Base-by-base conservation (phyloP, 2,329 filamentous ascomycete species). In the Alternaria gansuensis region DNA sequence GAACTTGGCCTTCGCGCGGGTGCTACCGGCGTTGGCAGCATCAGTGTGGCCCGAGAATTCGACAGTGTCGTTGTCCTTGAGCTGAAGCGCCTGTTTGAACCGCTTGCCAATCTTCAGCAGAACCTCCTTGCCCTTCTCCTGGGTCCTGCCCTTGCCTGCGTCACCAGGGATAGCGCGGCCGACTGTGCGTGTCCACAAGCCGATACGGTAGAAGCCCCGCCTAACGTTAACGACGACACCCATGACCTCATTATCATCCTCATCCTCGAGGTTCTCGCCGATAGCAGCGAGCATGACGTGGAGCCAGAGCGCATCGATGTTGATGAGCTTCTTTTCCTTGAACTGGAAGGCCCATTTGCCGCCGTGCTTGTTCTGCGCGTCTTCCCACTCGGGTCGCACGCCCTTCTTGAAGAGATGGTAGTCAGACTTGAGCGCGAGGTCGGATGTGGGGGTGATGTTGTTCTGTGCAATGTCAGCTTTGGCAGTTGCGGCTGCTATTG, bases 361-460 rank as follows among this genome's bases (percentile, higher is more conserved):
- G 71, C 95, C 95, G 79, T 98, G 93, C 87, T 98, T 99, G 85
- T 99, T 99, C 83, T 98, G 93, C 26, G 88, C 85, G 78, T 99
- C 95, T 81, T 99, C 95, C 95, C 95, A 99, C 82, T 99, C 96
- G 34, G 95, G 95, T 65, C 95, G 92, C 64, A 99, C 92, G 67
- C 93, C 93, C 72, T 90, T 90, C 85, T 99, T 99, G 90, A 99
- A 99, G 43, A 99, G 90, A 77, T 99, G 96, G 83, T 99, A 99
- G 80, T 99, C 95, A 76, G 95, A 97, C 84, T 99, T 99, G 76
- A 96, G 88, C 43, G 93, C 92, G 41, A 99, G 89, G 74, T 98
- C 93, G 70, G 94, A 97, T 71, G 96, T 94, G 41, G 93, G 90
- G 50, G 94, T 92, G 78, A 99, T 97, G 81, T 99, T 99, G 86